Base-by-base conservation (phyloP, 2,329 filamentous ascomycete species). In the Escovopsis weberi region DNA sequence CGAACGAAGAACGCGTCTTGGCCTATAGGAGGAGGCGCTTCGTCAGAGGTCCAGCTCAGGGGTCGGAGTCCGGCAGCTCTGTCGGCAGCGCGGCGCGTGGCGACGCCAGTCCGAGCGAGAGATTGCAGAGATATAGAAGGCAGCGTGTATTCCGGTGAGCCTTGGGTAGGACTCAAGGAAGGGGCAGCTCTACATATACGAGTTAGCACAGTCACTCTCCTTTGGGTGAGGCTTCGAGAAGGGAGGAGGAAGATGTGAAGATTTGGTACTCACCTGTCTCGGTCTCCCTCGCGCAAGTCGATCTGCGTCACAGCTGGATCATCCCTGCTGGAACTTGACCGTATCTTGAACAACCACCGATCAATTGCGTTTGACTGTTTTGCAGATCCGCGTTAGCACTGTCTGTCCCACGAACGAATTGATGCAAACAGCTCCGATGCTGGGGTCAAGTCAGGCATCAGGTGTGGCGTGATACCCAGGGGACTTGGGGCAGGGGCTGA, bases 281-380 rank as follows among this genome's bases (percentile, higher is more conserved):
- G 45, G 18, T 50, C 49, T 2, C 46, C 46, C 26, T 50, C 51
- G 3, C 49, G 50, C 26, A 48, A 39, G 37, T 55, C 50, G 9
- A 48, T 44, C 8, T 49, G 47, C n/a, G 50, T 42, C 39, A 53
- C 51, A 6, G 53, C 41, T 1, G 53, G 32, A 4, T 52, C 47
- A 28, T 51, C 49, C 7, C 47, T 38, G 28, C 45, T 53, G 6
- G 49, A 48, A 7, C 46, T 60, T 41, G 55, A 56, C 19, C 58
- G 59, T 19, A 65, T 55, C 47, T 64, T 65, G 41, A 48, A 53
- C 10, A 65, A 39, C 62, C 62, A 65, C 35, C 59, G 52, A 36
- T 63, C 61, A 8, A 62, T 59, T 1, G 62, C 64, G 7, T 51
- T 55, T n/a, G 59, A 58, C 61, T 64, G 26, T 1, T 4, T 28